Evolutionary conservation across 179 eudicot genomes (phyloP).

Genomic region (Kewa caespitosa): DNA sequence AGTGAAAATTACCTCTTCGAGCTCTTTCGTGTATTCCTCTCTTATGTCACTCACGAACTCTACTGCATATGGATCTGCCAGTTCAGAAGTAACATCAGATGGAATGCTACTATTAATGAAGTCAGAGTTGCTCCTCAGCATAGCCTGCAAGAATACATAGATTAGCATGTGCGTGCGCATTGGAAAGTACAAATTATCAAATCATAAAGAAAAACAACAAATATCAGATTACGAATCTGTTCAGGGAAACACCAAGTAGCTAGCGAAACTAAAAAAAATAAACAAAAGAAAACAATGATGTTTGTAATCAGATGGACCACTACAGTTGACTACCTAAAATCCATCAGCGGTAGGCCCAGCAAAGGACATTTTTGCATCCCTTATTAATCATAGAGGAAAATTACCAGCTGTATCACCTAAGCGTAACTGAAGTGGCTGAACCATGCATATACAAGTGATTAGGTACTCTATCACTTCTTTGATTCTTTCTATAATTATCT

Average conservation of each 20-base stretch:
- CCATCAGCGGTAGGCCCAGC: too few species aligned
- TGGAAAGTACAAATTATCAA: not conserved
- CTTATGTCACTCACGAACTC: constrained; percentile 60
- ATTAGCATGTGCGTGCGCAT: not conserved
- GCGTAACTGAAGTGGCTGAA: not conserved
- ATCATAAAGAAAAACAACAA: not conserved
- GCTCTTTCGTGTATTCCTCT: constrained; percentile 76
- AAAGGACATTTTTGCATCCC: not conserved
- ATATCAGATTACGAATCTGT: not conserved
- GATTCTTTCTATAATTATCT: not conserved
- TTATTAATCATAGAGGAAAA: not conserved
- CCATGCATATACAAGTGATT: not conserved
- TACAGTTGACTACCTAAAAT: not conserved
- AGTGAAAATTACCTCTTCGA: constrained; percentile 58
- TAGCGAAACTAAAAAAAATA: too few species aligned
- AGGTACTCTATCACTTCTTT: not conserved
- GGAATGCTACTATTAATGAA: constrained; percentile 28
- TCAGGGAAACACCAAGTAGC: too few species aligned
- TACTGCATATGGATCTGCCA: constrained; percentile 49
- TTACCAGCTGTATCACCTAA: not conserved
- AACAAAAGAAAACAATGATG: too few species aligned
- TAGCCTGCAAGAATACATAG: constrained; percentile 38
- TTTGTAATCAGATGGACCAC: not conserved
- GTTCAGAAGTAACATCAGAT: constrained; percentile 49
- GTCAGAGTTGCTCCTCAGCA: constrained; percentile 42